phyloP scores from a whole-genome alignment of 1,284 basidiomycete species.

The Amylostereum areolatum region DNA sequence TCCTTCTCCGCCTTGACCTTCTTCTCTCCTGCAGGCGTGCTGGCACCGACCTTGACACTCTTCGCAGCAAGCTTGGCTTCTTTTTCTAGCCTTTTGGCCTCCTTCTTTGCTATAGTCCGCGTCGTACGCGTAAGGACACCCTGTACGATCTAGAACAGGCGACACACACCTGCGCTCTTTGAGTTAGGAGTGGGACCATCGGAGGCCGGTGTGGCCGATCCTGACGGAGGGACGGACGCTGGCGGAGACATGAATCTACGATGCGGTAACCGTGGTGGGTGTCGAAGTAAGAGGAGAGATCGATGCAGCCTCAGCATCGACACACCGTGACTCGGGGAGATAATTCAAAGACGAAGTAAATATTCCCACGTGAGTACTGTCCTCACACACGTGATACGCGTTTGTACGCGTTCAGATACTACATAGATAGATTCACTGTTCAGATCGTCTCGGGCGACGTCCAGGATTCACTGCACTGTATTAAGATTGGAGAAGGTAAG shows the following conservation, averaged over 20 bases:
- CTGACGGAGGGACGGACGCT: slow-evolving; percentile 7
- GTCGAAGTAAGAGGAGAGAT: slow-evolving; percentile 15
- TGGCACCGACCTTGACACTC: slow-evolving; percentile 45
- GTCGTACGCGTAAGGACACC: slow-evolving; percentile 1
- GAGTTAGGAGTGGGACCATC: slow-evolving; percentile 15
- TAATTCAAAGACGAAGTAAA: too few relatives aligned
- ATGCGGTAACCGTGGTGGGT: slow-evolving; percentile 1
- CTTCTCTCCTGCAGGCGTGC: slow-evolving; percentile 46
- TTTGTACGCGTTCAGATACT: too few relatives aligned
- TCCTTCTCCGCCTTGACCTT: slow-evolving; percentile 75
- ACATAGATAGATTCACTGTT: too few relatives aligned
- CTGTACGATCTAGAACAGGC: neutral
- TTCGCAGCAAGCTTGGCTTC: slow-evolving; percentile 81
- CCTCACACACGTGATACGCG: too few relatives aligned
- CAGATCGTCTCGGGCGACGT: too few relatives aligned
- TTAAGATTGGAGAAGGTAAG: too few relatives aligned
- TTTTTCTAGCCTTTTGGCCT: slow-evolving; percentile 65
- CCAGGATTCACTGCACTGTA: too few relatives aligned
- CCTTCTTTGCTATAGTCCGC: slow-evolving; percentile 49
- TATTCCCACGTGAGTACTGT: too few relatives aligned
- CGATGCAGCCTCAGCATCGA: slow-evolving; percentile 24
- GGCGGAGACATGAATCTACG: slow-evolving; percentile 19
- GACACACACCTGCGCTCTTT: slow-evolving; percentile 26
- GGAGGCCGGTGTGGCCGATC: slow-evolving; percentile 9
- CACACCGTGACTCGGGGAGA: neutral